These are phyloP conservation scores for Aspergillus campestris DNA, from an alignment of 495 filamentous ascomycete genomes.

Conservation along the genomic window DNA sequence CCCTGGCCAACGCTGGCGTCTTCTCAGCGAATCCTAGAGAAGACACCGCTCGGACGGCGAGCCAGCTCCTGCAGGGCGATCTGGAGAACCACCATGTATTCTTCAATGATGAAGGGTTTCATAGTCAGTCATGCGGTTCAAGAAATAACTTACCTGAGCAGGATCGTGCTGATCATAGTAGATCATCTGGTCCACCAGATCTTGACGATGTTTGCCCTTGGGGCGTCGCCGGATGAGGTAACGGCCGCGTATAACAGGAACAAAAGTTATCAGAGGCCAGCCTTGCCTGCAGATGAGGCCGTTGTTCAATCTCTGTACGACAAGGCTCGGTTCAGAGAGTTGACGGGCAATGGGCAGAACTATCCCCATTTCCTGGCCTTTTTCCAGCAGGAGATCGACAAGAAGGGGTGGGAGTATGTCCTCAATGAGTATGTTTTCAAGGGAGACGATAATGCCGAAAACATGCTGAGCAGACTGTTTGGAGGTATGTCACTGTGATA, in stretches of 20 bases:
- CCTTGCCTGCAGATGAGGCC: conserved; percentile 25
- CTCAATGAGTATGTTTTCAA: conserved; percentile 59
- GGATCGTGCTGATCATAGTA: conserved; percentile 7
- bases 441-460: conserved; percentile 50
- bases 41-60: conserved; percentile 50
- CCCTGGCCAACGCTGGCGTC: conserved; percentile 48
- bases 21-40: conserved; percentile 44
- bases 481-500: conserved; percentile 30
- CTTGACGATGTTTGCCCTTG: conserved; percentile 68
- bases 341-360: conserved; percentile 42
- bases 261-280: conserved; percentile 50
- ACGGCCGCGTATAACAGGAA: conserved; percentile 51
- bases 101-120: conserved; percentile 61
- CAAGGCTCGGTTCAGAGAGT: conserved; percentile 40
- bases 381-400: conserved; percentile 63
- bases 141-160: not conserved
- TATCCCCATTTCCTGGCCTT: conserved; percentile 64
- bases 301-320: conserved; percentile 46
- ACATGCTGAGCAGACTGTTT: conserved; percentile 51
- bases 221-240: conserved; percentile 50
- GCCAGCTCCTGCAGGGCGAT: conserved; percentile 64
- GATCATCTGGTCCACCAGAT: conserved; percentile 67
- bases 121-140: conserved; percentile 40
- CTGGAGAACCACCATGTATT: conserved; percentile 70
- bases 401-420: conserved; percentile 47